Evolutionary conservation across 208 protist genomes (phyloP).

Genomic region (Leptomonas seymouri): DNA sequence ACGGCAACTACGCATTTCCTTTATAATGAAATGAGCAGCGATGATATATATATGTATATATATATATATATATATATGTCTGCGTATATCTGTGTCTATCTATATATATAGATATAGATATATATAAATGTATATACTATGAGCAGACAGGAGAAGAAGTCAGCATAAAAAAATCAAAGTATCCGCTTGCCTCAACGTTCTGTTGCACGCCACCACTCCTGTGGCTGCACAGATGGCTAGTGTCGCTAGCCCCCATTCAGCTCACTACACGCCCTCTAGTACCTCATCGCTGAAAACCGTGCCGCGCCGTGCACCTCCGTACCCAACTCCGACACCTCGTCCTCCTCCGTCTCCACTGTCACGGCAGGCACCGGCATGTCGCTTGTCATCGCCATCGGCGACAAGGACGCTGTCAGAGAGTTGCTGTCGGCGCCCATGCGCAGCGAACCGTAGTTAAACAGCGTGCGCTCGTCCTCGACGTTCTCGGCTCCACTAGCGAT

Average conservation of each 20-base stretch:
- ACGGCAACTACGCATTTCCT: background rate
- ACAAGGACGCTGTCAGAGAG: slow-evolving; percentile 10
- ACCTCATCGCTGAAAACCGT: background rate
- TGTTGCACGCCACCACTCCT: too few species aligned
- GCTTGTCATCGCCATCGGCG: slow-evolving; percentile 13
- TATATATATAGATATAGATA: slow-evolving; percentile 4
- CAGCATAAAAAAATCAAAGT: background rate
- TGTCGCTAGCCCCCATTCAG: background rate
- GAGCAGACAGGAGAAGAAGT: background rate
- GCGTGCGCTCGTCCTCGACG: background rate
- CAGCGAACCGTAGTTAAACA: slow-evolving; percentile 16
- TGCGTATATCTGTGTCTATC: too few species aligned
- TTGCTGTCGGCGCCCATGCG: slow-evolving; percentile 11
- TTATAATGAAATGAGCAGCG: background rate
- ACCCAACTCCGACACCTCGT: slow-evolving; percentile 3
- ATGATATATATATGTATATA: background rate
- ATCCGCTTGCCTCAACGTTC: background rate
- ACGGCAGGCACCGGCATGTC: slow-evolving; percentile 10
- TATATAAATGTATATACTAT: background rate
- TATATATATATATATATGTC: too few species aligned
- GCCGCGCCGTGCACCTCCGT: background rate
- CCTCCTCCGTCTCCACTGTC: slow-evolving; percentile 10
- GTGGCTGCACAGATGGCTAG: background rate
- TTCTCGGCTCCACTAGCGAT: background rate
- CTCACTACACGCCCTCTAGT: background rate